Evolutionary conservation across 805 yeast genomes (phyloP).

Genomic region (Saturnispora sekii): DNA sequence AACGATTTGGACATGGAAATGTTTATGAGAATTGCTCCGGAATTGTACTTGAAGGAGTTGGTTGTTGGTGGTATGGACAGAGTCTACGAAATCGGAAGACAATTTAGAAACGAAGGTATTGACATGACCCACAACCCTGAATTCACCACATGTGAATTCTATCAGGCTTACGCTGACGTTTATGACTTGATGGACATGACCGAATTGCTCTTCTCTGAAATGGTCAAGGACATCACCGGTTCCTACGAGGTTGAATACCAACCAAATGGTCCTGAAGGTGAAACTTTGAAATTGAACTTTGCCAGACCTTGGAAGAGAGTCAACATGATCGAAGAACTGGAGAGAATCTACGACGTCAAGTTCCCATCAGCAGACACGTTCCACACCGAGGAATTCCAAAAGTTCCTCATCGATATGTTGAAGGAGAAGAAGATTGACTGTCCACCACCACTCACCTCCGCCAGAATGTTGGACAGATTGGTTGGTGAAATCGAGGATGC

Average conservation of each 20-base stretch:
- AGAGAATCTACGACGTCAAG: slow-evolving; percentile 71
- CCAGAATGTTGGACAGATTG: slow-evolving; percentile 96
- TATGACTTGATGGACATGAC: slow-evolving; percentile 94
- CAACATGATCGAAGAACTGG: slow-evolving; percentile 94
- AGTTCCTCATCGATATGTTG: slow-evolving; percentile 73
- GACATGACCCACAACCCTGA: slow-evolving; percentile 99
- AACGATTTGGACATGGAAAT: slow-evolving; percentile 93
- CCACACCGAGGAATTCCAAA: slow-evolving; percentile 89
- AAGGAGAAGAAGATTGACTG: slow-evolving; percentile 79
- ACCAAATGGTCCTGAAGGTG: slow-evolving; percentile 87
- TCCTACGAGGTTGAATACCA: slow-evolving; percentile 78
- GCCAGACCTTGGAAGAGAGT: slow-evolving; percentile 97
- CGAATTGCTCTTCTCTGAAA: slow-evolving; percentile 86
- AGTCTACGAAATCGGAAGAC: slow-evolving; percentile 97
- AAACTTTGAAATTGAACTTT: slow-evolving; percentile 74
- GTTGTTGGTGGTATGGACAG: slow-evolving; percentile 98
- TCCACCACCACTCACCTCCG: slow-evolving; percentile 84
- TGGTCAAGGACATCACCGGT: slow-evolving; percentile 95
- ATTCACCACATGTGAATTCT: slow-evolving; percentile 97
- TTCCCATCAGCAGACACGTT: slow-evolving; percentile 95
- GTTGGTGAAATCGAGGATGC: slow-evolving; percentile 95
- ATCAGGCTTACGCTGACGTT: slow-evolving; percentile 96
- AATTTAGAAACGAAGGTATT: slow-evolving; percentile 97
- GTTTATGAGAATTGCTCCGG: slow-evolving; percentile 98
- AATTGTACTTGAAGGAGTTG: slow-evolving; percentile 88